Conservation (phyloP, 2,329 filamentous ascomycete genomes). For the Annulohypoxylon truncatum region DNA sequence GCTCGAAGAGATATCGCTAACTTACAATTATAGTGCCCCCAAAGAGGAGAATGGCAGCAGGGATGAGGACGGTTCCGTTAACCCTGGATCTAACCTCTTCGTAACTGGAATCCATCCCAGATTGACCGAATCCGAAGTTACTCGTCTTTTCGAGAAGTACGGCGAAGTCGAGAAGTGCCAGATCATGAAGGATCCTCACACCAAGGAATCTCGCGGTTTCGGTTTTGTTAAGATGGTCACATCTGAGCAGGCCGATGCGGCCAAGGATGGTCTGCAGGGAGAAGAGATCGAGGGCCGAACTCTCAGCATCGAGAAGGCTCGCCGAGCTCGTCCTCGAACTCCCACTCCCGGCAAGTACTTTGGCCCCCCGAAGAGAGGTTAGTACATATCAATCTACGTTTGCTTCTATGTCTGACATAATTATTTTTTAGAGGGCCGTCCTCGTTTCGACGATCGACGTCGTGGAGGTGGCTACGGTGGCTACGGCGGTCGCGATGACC, state of each 20-base stretch:
- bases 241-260: constrained; percentile 93
- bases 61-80: constrained; percentile 83
- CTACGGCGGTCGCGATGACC: constrained; percentile 66
- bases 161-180: constrained; percentile 99
- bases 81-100: constrained; percentile 97
- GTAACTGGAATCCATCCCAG: constrained; percentile 98
- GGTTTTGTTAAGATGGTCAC: constrained; percentile 99
- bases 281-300: constrained; percentile 96
- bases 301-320: constrained; percentile 98
- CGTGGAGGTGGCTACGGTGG: constrained; percentile 61
- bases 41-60: constrained; percentile 64
- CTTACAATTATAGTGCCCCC: constrained; percentile 52
- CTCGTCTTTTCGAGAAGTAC: constrained; percentile 97
- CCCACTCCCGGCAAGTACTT: constrained; percentile 99
- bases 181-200: constrained; percentile 99
- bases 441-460: constrained; percentile 56
- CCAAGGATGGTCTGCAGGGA: constrained; percentile 94
- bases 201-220: constrained; percentile 97
- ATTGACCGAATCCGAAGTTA: constrained; percentile 88
- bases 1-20: constrained; percentile 32
- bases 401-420: constrained; percentile 38
- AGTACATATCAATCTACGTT: constrained; percentile 52
- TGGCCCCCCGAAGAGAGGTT: constrained; percentile 96
- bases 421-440: constrained; percentile 53
- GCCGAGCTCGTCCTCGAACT: constrained; percentile 91